Evolutionary conservation across 306 rosid genomes (phyloP).

Genomic region (Vachellia collinsii): DNA sequence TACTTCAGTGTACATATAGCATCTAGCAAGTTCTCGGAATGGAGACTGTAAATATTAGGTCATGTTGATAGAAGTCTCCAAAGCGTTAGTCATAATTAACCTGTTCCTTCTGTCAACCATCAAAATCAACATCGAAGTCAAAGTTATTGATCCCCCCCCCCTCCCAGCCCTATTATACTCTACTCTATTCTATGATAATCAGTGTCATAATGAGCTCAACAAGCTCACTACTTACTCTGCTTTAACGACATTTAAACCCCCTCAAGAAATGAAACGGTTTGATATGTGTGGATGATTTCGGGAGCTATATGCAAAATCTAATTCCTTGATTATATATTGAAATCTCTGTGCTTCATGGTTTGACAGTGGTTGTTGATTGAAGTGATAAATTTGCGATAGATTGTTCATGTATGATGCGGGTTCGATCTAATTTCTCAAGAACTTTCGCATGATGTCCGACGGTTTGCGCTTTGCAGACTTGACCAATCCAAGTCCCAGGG

Average conservation of each 20-base stretch:
- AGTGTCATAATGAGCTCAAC: neutral
- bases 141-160: too few relatives aligned
- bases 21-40: constrained; percentile 6
- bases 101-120: neutral
- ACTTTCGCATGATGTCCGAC: neutral
- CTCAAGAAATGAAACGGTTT: neutral
- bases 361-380: neutral
- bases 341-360: constrained; percentile 2
- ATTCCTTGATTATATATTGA: constrained; percentile 3
- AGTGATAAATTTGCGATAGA: neutral
- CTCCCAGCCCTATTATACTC: neutral
- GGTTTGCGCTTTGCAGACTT: neutral
- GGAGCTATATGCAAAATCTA: neutral
- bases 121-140: neutral
- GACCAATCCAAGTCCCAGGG: neutral
- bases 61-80: constrained; percentile 16
- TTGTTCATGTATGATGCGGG: neutral
- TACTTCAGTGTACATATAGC: constrained; percentile 11
- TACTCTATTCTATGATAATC: neutral
- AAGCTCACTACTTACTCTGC: neutral
- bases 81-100: neutral
- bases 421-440: neutral
- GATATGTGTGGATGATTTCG: neutral
- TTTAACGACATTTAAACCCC: neutral
- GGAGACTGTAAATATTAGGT: constrained; percentile 39